Conservation (phyloP, 352 stramenopile species). For the Pythium aquatile region DNA sequence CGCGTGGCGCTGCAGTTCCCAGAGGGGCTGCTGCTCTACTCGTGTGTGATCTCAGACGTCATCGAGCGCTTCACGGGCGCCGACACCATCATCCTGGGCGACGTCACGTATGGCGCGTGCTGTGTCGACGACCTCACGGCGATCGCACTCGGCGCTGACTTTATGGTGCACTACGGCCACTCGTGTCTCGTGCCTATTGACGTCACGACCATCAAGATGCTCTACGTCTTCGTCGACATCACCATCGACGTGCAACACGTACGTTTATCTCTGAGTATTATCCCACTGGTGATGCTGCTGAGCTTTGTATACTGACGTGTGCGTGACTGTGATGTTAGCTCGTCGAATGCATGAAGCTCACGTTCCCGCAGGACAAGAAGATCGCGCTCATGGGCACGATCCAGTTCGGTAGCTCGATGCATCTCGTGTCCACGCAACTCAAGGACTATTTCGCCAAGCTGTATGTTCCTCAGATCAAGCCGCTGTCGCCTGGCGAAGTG, state of each 20-base stretch:
- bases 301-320: background rate
- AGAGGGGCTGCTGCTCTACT: conserved; percentile 98
- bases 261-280: conserved; percentile 5
- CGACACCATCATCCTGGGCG: conserved; percentile 94
- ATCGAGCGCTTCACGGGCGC: conserved; percentile 93
- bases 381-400: conserved; percentile 95
- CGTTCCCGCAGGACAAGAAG: conserved; percentile 75
- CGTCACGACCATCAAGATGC: conserved; percentile 93
- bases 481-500: conserved; percentile 97
- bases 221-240: conserved; percentile 99
- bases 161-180: conserved; percentile 99
- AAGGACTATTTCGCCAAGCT: conserved; percentile 82
- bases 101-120: conserved; percentile 99
- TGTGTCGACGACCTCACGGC: conserved; percentile 99
- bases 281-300: background rate
- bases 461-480: conserved; percentile 95
- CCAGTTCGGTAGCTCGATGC: conserved; percentile 93
- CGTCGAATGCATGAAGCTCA: conserved; percentile 94
- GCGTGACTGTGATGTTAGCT: conserved; percentile 47
- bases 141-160: conserved; percentile 92
- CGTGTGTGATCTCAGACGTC: conserved; percentile 98
- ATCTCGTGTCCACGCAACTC: conserved; percentile 73
- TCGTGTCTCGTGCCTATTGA: conserved; percentile 98
- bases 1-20: conserved; percentile 98
- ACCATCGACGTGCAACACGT: conserved; percentile 96